These are phyloP conservation scores for Cladophialophora immunda DNA, from an alignment of 2,329 filamentous ascomycete genomes.

Conservation along the genomic window DNA sequence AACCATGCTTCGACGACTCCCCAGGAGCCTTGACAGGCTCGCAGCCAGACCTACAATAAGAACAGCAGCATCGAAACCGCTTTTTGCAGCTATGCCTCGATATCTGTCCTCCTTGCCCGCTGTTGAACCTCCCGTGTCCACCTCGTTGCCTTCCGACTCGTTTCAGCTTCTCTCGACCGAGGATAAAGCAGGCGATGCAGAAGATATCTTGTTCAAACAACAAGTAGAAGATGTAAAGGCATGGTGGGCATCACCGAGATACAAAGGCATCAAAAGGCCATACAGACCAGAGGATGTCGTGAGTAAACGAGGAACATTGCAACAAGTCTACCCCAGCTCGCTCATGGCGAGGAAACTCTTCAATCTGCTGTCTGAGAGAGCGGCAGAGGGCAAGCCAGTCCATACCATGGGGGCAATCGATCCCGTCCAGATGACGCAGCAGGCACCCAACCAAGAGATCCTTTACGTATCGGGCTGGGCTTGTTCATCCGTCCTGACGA, in stretches of 20 bases:
- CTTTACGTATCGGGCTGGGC: constrained; percentile 98
- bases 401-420: constrained; percentile 99
- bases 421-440: constrained; percentile 99
- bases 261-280: constrained; percentile 86
- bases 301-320: constrained; percentile 86
- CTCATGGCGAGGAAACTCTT: constrained; percentile 96
- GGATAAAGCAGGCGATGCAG: constrained; percentile 78
- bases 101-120: constrained; percentile 65
- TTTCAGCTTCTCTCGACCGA: constrained; percentile 85
- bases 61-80: constrained; percentile 21
- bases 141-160: constrained; percentile 72
- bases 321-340: constrained; percentile 89
- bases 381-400: constrained; percentile 82
- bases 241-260: constrained; percentile 90
- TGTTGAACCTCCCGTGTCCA: constrained; percentile 69
- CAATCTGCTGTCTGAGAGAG: constrained; percentile 81
- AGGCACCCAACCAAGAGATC: constrained; percentile 93
- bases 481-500: constrained; percentile 90
- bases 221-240: constrained; percentile 85
- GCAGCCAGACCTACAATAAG: constrained; percentile 20
- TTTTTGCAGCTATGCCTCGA: constrained; percentile 41
- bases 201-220: constrained; percentile 84
- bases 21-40: constrained; percentile 35
- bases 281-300: constrained; percentile 92
- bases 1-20: constrained; percentile 35